Conservation (phyloP, 495 filamentous ascomycete species). For the Immersiella caudata region DNA sequence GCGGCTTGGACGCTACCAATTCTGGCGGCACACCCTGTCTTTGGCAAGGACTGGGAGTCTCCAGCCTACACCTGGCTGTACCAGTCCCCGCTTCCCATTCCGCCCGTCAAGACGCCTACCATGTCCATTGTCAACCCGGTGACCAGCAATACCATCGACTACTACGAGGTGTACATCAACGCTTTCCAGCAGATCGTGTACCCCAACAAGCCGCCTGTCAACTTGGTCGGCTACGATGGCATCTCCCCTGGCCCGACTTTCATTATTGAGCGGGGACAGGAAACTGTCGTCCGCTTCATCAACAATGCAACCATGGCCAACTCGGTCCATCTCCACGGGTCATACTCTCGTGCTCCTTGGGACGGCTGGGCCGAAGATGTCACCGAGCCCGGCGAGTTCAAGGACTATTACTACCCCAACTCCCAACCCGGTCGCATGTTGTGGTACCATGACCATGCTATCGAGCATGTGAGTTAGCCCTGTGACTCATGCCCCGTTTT, state of each 20-base stretch:
- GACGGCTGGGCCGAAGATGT: conserved; percentile 63
- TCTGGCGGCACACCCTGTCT: conserved; percentile 14
- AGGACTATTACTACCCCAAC: conserved; percentile 66
- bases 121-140: conserved; percentile 40
- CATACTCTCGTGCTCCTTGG: conserved; percentile 43
- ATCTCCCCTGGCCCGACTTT: conserved; percentile 57
- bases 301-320: conserved; percentile 48
- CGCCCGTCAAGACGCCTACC: conserved; percentile 46
- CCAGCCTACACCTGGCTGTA: conserved; percentile 48
- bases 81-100: conserved; percentile 51
- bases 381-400: conserved; percentile 52
- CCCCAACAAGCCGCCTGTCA: conserved; percentile 48
- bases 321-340: conserved; percentile 58
- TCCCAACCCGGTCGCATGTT: conserved; percentile 49
- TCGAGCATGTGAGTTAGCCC: conserved; percentile 26
- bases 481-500: neutral
- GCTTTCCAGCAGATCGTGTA: conserved; percentile 50
- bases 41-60: conserved; percentile 31
- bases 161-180: conserved; percentile 54
- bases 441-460: conserved; percentile 64
- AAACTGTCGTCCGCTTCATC: conserved; percentile 56
- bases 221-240: conserved; percentile 57
- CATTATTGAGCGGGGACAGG: conserved; percentile 45
- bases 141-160: conserved; percentile 34
- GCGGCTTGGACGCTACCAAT: conserved; percentile 10